phyloP scores from a whole-genome alignment of 2,329 filamentous ascomycete species.

The Camillea tinctor region DNA sequence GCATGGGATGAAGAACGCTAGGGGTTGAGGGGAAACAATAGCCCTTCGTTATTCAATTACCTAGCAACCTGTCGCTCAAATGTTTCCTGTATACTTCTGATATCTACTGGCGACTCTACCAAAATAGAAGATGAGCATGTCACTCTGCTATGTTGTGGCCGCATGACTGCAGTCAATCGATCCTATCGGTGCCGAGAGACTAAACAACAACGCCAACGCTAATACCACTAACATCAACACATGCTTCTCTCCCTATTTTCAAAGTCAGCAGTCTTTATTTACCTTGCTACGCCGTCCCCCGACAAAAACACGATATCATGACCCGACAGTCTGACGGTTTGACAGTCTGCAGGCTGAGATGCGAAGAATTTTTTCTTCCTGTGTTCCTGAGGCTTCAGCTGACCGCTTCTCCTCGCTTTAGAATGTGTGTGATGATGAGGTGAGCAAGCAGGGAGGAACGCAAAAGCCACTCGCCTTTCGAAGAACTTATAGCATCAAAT shows the following conservation, averaged over 20 bases:
- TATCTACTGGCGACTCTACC: background rate
- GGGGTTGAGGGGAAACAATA: background rate
- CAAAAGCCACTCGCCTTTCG: background rate
- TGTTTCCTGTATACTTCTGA: background rate
- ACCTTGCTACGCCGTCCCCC: background rate
- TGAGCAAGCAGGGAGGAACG: background rate
- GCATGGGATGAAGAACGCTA: background rate
- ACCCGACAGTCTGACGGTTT: background rate
- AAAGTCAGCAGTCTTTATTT: background rate
- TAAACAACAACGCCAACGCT: background rate
- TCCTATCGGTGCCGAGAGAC: background rate
- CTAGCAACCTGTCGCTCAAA: background rate
- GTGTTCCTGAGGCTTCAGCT: background rate
- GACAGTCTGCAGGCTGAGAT: background rate
- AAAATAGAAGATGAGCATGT: background rate
- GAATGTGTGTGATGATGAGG: background rate
- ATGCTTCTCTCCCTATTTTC: background rate
- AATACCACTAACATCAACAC: background rate
- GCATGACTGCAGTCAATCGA: background rate
- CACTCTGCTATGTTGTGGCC: background rate
- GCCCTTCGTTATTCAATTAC: background rate
- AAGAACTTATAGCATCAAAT: background rate
- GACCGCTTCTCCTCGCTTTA: background rate
- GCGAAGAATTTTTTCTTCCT: background rate
- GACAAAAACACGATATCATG: background rate